phyloP scores from a whole-genome alignment of 2,329 filamentous ascomycete genomes.

The Phialocephala subalpina region DNA sequence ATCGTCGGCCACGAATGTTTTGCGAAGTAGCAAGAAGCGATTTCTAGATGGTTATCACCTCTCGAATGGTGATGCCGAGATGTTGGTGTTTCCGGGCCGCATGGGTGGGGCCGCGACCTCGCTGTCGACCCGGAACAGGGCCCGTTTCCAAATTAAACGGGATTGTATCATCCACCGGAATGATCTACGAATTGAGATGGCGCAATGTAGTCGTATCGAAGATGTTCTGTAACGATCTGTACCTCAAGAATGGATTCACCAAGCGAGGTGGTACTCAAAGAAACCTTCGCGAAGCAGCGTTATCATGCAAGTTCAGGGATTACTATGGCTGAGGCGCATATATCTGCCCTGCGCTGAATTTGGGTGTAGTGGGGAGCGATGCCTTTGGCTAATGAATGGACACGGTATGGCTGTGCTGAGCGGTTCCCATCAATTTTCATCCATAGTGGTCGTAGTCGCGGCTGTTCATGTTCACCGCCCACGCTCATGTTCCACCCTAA shows the following conservation, averaged over 20 bases:
- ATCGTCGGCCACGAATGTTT: not conserved
- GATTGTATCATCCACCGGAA: not conserved
- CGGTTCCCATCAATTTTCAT: not conserved
- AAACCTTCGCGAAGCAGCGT: not conserved
- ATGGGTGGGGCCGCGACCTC: not conserved
- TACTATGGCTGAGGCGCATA: not conserved
- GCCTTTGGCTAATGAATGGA: constrained; percentile 1
- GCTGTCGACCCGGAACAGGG: constrained; percentile 6
- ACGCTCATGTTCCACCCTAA: not conserved
- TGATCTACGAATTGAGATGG: constrained; percentile 6
- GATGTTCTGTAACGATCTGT: not conserved
- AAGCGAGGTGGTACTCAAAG: not conserved
- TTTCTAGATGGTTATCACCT: not conserved
- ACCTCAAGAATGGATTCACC: not conserved
- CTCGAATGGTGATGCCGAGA: not conserved
- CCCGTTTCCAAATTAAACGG: not conserved
- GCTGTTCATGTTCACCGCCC: not conserved
- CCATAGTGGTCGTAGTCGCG: not conserved
- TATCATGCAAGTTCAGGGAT: not conserved
- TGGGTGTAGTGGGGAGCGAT: constrained; percentile 6
- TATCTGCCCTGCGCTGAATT: not conserved
- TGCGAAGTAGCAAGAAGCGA: not conserved
- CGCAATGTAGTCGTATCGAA: not conserved
- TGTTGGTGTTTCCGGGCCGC: constrained; percentile 5
- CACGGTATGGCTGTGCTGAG: not conserved